These are phyloP conservation scores for Fusarium proliferatum DNA, from an alignment of 2,329 filamentous ascomycete genomes.

Conservation along the genomic window DNA sequence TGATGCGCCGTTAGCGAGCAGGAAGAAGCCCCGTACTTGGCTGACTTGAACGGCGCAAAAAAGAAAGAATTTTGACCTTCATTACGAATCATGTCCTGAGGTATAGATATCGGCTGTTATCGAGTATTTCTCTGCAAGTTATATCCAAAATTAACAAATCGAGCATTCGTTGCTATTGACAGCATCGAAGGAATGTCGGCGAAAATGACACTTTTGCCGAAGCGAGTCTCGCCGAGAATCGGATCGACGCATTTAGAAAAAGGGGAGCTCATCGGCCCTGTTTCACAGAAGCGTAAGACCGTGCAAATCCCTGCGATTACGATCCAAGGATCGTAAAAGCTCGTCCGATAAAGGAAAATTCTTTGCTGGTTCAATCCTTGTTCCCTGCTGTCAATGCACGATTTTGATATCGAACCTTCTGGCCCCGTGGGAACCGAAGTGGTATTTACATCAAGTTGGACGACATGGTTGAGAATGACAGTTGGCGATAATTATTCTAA, in stretches of 20 bases:
- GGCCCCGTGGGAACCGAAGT: background rate
- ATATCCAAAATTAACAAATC: background rate
- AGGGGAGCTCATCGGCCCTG: slow-evolving; percentile 26
- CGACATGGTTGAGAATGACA: background rate
- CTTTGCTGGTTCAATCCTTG: background rate
- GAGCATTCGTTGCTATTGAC: background rate
- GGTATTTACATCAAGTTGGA: background rate
- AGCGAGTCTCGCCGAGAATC: slow-evolving; percentile 17
- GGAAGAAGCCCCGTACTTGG: fast-evolving
- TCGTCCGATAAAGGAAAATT: slow-evolving; percentile 1
- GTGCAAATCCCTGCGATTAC: slow-evolving; percentile 11
- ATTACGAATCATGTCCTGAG: fast-evolving
- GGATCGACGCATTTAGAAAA: slow-evolving; percentile 12
- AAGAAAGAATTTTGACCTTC: fast-evolving
- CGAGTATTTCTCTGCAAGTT: background rate
- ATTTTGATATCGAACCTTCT: slow-evolving; percentile 5
- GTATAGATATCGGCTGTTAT: fast-evolving
- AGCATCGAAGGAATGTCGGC: background rate
- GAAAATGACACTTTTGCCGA: background rate
- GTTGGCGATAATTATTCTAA: background rate
- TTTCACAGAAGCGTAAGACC: slow-evolving; percentile 27
- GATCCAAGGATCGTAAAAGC: slow-evolving; percentile 11
- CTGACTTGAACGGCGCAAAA: fast-evolving
- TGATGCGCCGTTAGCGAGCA: background rate
- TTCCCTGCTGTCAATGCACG: background rate